A percentile compares a stretch with the other conserved stretches of the same genome.
Evolutionary conservation across 164 flowering plant genomes (phyloP).

Genomic region (Berberis vulgaris): DNA sequence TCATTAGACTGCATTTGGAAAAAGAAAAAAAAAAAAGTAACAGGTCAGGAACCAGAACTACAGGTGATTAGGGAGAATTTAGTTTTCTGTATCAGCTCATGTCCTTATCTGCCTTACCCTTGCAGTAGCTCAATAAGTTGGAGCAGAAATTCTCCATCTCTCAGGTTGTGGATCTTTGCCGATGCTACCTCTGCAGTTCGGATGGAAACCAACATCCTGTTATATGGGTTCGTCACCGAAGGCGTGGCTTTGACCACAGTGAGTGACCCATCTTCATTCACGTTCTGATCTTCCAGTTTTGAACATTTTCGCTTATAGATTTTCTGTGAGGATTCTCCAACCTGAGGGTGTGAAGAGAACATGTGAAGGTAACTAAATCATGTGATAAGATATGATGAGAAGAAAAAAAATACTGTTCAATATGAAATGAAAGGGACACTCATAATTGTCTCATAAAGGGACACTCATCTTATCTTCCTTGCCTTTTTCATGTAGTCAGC

Average conservation of each 20-base stretch:
- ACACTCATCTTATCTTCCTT: no score
- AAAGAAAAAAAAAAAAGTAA: slow-evolving; percentile 2
- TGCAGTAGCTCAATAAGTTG: slow-evolving; percentile 70
- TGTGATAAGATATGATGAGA: no score
- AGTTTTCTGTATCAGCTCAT: background rate
- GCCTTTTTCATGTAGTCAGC: no score
- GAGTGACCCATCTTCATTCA: slow-evolving; percentile 27
- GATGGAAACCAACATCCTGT: slow-evolving; percentile 63
- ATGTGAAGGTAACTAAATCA: background rate
- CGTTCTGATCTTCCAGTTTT: slow-evolving; percentile 45
- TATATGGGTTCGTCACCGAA: slow-evolving; percentile 62
- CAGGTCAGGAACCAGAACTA: background rate
- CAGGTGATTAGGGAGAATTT: background rate
- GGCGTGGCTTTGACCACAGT: slow-evolving; percentile 54
- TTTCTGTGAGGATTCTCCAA: slow-evolving; percentile 56
- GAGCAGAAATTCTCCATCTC: slow-evolving; percentile 76
- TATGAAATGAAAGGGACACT: no score
- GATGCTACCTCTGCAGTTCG: slow-evolving; percentile 77
- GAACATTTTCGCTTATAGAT: slow-evolving; percentile 57
- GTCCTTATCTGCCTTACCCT: slow-evolving; percentile 40
- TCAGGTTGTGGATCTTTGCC: slow-evolving; percentile 52
- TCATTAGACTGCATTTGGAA: slow-evolving; percentile 42
- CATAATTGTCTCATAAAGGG: no score
- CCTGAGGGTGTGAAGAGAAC: slow-evolving; percentile 25
- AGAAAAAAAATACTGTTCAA: no score